phyloP scores from a whole-genome alignment of 2,329 filamentous ascomycete species.

The Stagonosporopsis rhizophila region DNA sequence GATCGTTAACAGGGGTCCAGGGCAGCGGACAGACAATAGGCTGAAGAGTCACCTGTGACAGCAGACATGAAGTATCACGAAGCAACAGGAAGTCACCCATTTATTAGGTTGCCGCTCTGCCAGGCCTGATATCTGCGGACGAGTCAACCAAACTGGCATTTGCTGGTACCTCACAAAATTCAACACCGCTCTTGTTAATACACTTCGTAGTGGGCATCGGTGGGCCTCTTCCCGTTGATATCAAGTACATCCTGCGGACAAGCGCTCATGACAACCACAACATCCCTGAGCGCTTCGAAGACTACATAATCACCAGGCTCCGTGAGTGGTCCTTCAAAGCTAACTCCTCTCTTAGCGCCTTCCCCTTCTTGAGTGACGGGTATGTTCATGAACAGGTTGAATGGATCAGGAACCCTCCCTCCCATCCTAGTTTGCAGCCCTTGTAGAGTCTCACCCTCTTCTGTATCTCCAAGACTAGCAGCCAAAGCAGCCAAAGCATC shows the following conservation, averaged over 20 bases:
- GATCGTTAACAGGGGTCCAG: not conserved
- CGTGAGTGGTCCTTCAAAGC: constrained; percentile 51
- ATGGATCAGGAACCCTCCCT: constrained; percentile 42
- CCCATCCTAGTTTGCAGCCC: constrained; percentile 34
- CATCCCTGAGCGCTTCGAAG: constrained; percentile 53
- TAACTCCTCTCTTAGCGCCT: constrained; percentile 40
- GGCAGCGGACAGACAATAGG: no score
- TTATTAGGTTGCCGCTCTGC: not conserved
- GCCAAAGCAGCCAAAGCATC: constrained; percentile 37
- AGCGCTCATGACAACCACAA: constrained; percentile 57
- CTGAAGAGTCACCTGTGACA: no score
- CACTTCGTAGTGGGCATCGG: constrained; percentile 54
- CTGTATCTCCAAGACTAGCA: constrained; percentile 10
- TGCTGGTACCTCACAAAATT: not conserved
- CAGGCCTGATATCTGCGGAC: not conserved
- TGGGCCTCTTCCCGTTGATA: constrained; percentile 53
- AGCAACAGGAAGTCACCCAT: no score
- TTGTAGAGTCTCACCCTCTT: constrained; percentile 26
- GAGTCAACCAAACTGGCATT: not conserved
- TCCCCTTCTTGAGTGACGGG: constrained; percentile 49
- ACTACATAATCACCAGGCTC: constrained; percentile 54
- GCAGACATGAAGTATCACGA: no score
- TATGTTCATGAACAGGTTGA: constrained; percentile 56
- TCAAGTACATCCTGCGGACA: constrained; percentile 56
- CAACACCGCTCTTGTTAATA: not conserved